Percentiles rank a stretch among this genome's conserved stretches.
These are phyloP conservation scores for Aegilops longissima DNA, from an alignment of 176 grass and related monocot species.

Conservation along the genomic window DNA sequence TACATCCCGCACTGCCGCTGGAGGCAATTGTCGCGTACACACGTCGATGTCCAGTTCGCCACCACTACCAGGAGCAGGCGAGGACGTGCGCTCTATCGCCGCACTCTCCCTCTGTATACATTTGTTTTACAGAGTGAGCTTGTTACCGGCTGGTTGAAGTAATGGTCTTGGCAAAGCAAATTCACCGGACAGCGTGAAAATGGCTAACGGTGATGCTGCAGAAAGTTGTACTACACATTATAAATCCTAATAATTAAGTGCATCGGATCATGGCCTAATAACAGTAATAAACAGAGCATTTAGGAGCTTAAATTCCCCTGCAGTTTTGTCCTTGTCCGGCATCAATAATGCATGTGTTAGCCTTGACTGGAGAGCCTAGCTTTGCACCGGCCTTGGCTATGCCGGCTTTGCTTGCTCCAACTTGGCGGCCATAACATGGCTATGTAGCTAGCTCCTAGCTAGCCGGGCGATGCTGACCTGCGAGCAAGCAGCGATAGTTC, in stretches of 20 bases:
- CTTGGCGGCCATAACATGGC: slow-evolving; percentile 10
- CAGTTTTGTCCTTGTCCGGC: not conserved
- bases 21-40: no score
- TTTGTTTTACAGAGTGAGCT: no score
- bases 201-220: no score
- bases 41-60: no score
- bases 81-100: no score
- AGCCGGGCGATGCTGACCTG: not conserved
- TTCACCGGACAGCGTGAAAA: no score
- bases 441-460: not conserved
- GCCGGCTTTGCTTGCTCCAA: not conserved
- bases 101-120: no score
- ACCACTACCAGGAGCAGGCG: no score
- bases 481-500: not conserved
- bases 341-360: not conserved
- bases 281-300: not conserved
- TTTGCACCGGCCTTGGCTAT: not conserved
- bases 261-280: not conserved
- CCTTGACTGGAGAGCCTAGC: not conserved
- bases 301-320: not conserved
- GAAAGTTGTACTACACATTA: not conserved
- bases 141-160: no score
- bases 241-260: not conserved
- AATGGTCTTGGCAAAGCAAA: no score
- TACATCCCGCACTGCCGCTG: no score